Evolutionary conservation across 495 filamentous ascomycete species (phyloP), one percentile per base, ranked within the genome.

Genomic region (Penicillium mononematosum): DNA sequence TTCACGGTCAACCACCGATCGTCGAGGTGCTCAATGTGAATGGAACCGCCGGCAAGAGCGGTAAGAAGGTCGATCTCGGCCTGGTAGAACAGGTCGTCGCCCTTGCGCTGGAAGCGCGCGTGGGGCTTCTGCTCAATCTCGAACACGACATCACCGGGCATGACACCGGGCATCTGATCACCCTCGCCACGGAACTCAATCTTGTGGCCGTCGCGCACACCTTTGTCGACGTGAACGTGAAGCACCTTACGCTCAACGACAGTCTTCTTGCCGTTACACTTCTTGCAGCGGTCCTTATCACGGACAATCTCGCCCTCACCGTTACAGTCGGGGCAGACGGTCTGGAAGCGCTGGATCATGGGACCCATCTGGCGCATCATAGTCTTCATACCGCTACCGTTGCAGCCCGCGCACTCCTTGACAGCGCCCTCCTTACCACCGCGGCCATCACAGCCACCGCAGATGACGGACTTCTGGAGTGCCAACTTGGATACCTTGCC

Each of bases 301-400:
- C 88, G 88, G 69, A 99, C 90, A 54, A 88, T 91, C 78, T 99
- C 95, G 47, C 95, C 92, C 72, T 98, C 95, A 58, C 94, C 94
- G 57, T 92, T 90, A 70, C 94, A 99, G 74, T 99, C 94, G 31
- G 92, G 90, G 84, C 94, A 99, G 58, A 97, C 91, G 19, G 95
- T 98, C 83, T 98, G 95, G 84, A 98, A 98, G 49, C 94, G 89
- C 77, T 98, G 95, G 68, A 98, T 98, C 94, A 99, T 99, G 50
- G 94, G 94, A 50, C 95, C 94, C 92, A 98, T 98, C 81, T 98
- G 95, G 65, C 94, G 89, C 94, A 98, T 97, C 93, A 99, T 98
- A 20, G 89, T 96, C 86, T 98, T 98, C 90, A 96, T 95, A 75
- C 94, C 95, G 58, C 85, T 82, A 64, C 94, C 94, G 58, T 95